A percentile compares a stretch with the other conserved stretches of the same genome.
phyloP scores from a whole-genome alignment of 164 flowering plant genomes.

The Echeveria elegans region DNA sequence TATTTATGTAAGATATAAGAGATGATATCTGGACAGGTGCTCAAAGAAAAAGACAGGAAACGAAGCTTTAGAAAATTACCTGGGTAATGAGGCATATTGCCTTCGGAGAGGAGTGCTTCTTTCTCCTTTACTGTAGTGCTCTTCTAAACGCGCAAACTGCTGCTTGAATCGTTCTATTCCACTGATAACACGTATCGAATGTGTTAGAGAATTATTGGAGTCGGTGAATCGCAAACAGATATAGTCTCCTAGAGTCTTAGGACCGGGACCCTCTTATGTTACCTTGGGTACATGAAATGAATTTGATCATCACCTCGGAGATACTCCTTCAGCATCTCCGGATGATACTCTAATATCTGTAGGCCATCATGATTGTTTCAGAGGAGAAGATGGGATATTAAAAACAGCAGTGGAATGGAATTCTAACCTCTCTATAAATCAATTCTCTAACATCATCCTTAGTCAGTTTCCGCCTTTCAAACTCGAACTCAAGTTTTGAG shows the following conservation, averaged over 20 bases:
- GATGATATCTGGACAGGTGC: neutral
- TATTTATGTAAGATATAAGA: neutral
- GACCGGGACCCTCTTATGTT: conserved; percentile 2
- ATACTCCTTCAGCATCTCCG: conserved; percentile 91
- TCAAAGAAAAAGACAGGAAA: neutral
- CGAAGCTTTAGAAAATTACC: conserved; percentile 29
- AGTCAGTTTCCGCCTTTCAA: conserved; percentile 73
- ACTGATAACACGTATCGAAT: conserved; percentile 27
- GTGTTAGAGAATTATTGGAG: neutral
- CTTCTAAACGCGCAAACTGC: conserved; percentile 87
- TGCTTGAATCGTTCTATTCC: conserved; percentile 79
- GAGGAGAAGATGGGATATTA: conserved; percentile 11
- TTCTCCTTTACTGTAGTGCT: conserved; percentile 53
- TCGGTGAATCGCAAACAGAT: neutral
- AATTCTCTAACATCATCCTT: conserved; percentile 86
- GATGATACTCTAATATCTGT: conserved; percentile 99
- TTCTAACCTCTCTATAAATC: conserved; percentile 77
- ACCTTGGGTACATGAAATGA: conserved; percentile 97
- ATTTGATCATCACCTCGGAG: conserved; percentile 69
- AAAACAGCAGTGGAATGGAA: neutral
- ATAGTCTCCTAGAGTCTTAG: too few relatives aligned
- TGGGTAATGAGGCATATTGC: conserved; percentile 82
- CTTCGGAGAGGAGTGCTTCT: conserved; percentile 51
- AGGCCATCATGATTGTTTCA: conserved; percentile 20
- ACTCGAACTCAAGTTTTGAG: conserved; percentile 87